phyloP scores from a whole-genome alignment of 208 protist genomes.

The Porcisia deanei region DNA sequence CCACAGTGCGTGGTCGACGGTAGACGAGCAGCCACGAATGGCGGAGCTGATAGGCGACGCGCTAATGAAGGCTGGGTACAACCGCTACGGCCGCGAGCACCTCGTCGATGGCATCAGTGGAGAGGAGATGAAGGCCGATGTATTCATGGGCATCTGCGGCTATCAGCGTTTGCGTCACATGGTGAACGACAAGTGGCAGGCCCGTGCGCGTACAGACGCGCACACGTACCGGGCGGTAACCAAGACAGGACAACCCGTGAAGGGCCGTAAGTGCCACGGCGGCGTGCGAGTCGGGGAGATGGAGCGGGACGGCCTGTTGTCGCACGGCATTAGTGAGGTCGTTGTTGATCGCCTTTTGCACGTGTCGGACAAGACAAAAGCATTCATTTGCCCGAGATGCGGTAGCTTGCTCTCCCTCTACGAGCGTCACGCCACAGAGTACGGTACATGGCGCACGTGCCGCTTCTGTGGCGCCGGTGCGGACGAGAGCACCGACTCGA shows the following conservation, averaged over 20 bases:
- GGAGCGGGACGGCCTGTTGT: constrained; percentile 99
- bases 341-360: constrained; percentile 98
- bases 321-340: constrained; percentile 98
- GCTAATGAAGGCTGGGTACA: constrained; percentile 94
- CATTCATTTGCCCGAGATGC: constrained; percentile 81
- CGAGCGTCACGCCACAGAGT: constrained; percentile 85
- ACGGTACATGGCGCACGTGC: constrained; percentile 87
- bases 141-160: constrained; percentile 98
- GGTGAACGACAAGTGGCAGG: constrained; percentile 99
- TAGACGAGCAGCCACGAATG: constrained; percentile 60
- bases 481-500: constrained; percentile 77
- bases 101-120: constrained; percentile 97
- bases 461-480: constrained; percentile 82
- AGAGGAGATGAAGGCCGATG: constrained; percentile 95
- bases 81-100: constrained; percentile 97
- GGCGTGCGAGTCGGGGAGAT: constrained; percentile 99
- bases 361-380: constrained; percentile 90
- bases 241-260: constrained; percentile 98
- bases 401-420: constrained; percentile 86
- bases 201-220: constrained; percentile 88
- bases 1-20: constrained; percentile 92
- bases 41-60: constrained; percentile 97
- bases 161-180: constrained; percentile 99
- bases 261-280: constrained; percentile 96
- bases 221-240: constrained; percentile 94